A percentile compares a stretch with the other conserved stretches of the same genome.
phyloP scores from a whole-genome alignment of 1,284 basidiomycete species.

The Pyrrhoderma lamaoense region DNA sequence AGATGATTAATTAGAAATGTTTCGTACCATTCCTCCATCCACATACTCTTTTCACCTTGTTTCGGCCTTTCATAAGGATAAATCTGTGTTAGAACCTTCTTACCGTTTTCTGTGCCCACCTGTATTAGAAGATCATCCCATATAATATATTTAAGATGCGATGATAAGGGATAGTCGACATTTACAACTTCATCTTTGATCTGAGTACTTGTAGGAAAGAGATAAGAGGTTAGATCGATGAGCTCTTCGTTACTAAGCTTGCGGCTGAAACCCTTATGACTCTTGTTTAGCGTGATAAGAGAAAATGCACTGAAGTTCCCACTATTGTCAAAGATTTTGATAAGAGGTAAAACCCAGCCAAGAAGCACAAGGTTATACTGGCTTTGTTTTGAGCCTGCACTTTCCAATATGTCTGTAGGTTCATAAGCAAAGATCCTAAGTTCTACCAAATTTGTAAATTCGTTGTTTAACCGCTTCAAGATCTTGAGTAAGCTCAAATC shows the following conservation, averaged over 20 bases:
- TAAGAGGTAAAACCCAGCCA: neutral
- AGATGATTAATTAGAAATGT: conserved; percentile 9
- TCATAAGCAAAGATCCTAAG: neutral
- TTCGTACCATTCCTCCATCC: conserved; percentile 10
- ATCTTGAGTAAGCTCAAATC: neutral
- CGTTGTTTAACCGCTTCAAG: neutral
- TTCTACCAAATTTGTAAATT: conserved; percentile 10
- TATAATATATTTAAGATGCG: conserved; percentile 8
- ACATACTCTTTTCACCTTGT: neutral
- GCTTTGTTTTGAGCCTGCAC: no score
- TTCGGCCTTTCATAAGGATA: conserved; percentile 1
- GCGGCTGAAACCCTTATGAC: neutral
- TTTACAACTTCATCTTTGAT: neutral
- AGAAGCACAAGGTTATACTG: no score
- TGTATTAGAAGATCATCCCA: conserved; percentile 5
- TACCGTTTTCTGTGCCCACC: neutral
- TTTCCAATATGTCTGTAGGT: no score
- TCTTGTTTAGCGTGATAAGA: neutral
- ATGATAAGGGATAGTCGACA: neutral
- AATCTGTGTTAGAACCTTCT: neutral
- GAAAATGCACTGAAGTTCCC: neutral
- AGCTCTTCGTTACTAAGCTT: neutral
- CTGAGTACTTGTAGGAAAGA: conserved; percentile 2
- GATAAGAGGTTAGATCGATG: neutral
- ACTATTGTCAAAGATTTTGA: neutral